phyloP scores from a whole-genome alignment of 2,329 filamentous ascomycete species.

The Hansfordia pulvinata region DNA sequence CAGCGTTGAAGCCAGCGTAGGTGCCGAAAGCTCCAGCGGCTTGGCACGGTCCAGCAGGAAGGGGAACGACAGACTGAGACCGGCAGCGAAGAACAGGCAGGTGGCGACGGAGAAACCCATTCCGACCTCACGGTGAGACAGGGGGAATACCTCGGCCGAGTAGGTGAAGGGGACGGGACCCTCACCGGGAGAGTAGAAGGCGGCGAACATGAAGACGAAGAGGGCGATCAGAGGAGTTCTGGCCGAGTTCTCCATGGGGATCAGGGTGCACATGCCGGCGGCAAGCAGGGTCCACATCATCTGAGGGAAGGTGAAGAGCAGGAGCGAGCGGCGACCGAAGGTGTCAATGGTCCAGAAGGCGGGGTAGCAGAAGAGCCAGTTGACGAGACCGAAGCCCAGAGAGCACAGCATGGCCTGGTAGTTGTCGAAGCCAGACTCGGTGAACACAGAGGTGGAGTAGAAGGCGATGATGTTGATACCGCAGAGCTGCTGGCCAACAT shows the following conservation, averaged over 20 bases:
- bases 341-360: conserved; percentile 55
- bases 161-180: conserved; percentile 57
- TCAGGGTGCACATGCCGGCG: conserved; percentile 44
- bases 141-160: conserved; percentile 55
- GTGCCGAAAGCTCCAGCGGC: conserved; percentile 29
- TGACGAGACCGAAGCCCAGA: conserved; percentile 51
- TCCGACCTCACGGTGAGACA: conserved; percentile 57
- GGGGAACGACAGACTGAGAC: conserved; percentile 51
- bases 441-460: conserved; percentile 54
- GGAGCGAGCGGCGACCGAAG: conserved; percentile 46
- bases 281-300: conserved; percentile 56
- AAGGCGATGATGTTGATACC: conserved; percentile 64
- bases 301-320: conserved; percentile 53
- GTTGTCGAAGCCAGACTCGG: conserved; percentile 38
- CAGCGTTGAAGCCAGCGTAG: conserved; percentile 31
- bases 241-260: conserved; percentile 15
- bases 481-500: conserved; percentile 72
- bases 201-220: conserved; percentile 46
- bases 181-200: conserved; percentile 52
- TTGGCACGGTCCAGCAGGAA: conserved; percentile 32
- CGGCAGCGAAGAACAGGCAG: conserved; percentile 44
- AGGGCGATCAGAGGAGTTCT: conserved; percentile 35
- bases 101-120: conserved; percentile 59
- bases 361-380: conserved; percentile 52
- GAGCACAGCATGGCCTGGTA: conserved; percentile 47